phyloP scores from a whole-genome alignment of 441 rosid species.

The Metrosideros polymorpha region DNA sequence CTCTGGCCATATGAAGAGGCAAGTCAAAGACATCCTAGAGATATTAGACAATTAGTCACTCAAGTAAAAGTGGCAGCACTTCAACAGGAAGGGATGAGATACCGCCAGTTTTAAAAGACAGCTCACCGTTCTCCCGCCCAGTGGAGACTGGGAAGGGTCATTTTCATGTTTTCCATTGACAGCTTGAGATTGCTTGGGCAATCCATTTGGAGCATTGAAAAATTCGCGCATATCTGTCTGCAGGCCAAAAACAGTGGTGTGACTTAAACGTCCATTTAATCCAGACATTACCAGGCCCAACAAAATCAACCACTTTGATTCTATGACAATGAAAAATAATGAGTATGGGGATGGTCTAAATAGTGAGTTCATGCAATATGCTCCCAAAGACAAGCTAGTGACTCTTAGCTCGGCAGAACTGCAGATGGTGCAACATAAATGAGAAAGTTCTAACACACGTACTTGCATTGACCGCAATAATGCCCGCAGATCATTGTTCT shows the following conservation, averaged over 20 bases:
- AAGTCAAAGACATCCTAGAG: constrained; percentile 89
- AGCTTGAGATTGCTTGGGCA: constrained; percentile 61
- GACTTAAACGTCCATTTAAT: background rate
- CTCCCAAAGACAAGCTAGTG: background rate
- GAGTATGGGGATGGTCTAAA: background rate
- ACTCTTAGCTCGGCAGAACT: background rate
- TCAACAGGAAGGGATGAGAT: background rate
- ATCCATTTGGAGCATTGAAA: constrained; percentile 79
- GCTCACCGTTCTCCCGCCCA: constrained; percentile 20
- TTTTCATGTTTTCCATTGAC: constrained; percentile 48
- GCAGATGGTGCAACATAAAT: background rate
- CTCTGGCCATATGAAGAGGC: constrained; percentile 91
- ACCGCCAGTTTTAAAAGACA: background rate
- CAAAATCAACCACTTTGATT: background rate
- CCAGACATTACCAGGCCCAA: background rate
- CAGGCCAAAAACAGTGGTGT: constrained; percentile 2
- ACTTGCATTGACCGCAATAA: constrained; percentile 95
- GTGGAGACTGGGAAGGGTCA: constrained; percentile 75
- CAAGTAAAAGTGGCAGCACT: background rate
- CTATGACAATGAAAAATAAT: background rate
- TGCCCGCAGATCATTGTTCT: constrained; percentile 87
- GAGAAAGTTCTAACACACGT: background rate
- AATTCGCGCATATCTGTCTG: constrained; percentile 97
- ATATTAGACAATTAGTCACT: background rate
- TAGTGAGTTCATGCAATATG: background rate